Conservation (phyloP, 768 basidiomycete species). For the Tricholoma hemisulphureum region DNA sequence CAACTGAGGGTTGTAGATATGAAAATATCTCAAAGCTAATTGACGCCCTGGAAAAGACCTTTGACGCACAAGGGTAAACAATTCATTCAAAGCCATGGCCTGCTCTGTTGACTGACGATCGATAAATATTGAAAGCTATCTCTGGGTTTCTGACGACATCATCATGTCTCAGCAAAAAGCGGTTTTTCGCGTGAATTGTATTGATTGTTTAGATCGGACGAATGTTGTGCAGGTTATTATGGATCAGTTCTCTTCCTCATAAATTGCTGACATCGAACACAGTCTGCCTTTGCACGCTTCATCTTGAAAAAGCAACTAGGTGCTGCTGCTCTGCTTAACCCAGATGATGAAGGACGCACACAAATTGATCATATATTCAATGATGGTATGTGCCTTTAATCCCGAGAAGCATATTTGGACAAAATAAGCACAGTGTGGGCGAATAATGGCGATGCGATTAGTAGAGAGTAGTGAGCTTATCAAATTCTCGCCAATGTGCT, state of each 20-base stretch:
- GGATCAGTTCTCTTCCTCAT: not conserved
- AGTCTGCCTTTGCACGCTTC: constrained; percentile 91
- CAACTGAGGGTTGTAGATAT: constrained; percentile 49
- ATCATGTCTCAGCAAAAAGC: constrained; percentile 82
- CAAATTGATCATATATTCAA: constrained; percentile 78
- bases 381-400: constrained; percentile 48
- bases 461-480: constrained; percentile 71
- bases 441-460: constrained; percentile 96
- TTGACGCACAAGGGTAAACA: constrained; percentile 74
- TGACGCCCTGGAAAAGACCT: constrained; percentile 63
- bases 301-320: constrained; percentile 74
- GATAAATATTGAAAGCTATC: constrained; percentile 51
- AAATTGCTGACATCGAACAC: not conserved
- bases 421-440: constrained; percentile 77
- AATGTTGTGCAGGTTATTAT: constrained; percentile 81
- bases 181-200: constrained; percentile 89
- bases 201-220: constrained; percentile 93
- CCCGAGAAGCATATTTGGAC: not conserved
- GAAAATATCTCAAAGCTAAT: constrained; percentile 87
- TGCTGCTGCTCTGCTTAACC: constrained; percentile 64
- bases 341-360: constrained; percentile 48
- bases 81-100: not conserved
- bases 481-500: not conserved
- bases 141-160: constrained; percentile 73
- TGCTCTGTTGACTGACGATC: not conserved